Percentiles rank a stretch among this genome's conserved stretches.
phyloP scores from a whole-genome alignment of 257 asterid genomes.

The Solanum neorickii region DNA sequence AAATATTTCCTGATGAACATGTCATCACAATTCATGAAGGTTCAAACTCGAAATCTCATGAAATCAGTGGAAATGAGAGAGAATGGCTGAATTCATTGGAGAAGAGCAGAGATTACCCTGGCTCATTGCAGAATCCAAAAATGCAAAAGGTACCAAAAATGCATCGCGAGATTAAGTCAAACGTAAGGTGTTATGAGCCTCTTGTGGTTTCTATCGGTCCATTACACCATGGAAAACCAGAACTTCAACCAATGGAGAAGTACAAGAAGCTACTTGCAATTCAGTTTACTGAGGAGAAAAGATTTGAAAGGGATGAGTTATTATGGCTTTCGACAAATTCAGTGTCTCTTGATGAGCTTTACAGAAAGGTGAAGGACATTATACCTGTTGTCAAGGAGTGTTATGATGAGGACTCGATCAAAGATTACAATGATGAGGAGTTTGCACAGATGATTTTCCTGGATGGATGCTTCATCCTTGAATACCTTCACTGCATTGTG shows the following conservation, averaged over 20 bases:
- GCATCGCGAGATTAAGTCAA: neutral
- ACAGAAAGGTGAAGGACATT: neutral
- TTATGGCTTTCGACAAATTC: neutral
- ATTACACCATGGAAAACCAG: neutral
- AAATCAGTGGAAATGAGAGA: neutral
- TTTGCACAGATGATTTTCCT: conserved; percentile 6
- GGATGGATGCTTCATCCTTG: conserved; percentile 1
- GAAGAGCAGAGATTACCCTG: neutral
- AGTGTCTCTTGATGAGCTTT: neutral
- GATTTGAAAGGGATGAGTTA: neutral
- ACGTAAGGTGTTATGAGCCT: neutral
- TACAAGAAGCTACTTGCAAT: neutral
- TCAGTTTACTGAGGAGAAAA: neutral
- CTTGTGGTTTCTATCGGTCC: conserved; percentile 1
- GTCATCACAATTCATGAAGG: neutral
- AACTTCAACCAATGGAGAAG: neutral
- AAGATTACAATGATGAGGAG: neutral
- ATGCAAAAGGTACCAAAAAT: neutral
- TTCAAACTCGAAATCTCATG: neutral
- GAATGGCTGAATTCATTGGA: neutral
- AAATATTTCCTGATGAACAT: neutral
- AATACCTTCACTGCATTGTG: neutral
- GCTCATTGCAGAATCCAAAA: neutral
- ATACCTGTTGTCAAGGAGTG: neutral
- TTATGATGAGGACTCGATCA: neutral